A percentile compares a stretch with the other conserved stretches of the same genome.
phyloP scores from a whole-genome alignment of 805 yeast species.

The Yarrowia porcina region DNA sequence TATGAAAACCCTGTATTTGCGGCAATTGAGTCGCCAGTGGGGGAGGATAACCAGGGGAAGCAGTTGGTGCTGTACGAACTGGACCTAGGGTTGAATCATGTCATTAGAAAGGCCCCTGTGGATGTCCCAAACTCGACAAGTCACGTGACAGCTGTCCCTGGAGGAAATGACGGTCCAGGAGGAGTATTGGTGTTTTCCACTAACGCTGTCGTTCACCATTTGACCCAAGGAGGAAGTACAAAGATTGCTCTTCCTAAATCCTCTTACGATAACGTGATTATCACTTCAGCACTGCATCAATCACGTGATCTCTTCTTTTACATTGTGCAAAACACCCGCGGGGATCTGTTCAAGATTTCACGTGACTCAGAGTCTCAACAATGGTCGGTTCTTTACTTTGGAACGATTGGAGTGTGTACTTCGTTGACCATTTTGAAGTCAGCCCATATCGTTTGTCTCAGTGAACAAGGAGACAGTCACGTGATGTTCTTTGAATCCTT shows the following conservation, averaged over 20 bases:
- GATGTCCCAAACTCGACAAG: slow-evolving; percentile 45
- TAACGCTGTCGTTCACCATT: not conserved
- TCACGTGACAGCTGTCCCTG: slow-evolving; percentile 65
- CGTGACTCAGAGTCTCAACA: slow-evolving; percentile 40
- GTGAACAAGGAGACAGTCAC: slow-evolving; percentile 58
- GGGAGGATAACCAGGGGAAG: slow-evolving; percentile 44
- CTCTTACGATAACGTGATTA: slow-evolving; percentile 38
- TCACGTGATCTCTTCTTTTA: slow-evolving; percentile 63
- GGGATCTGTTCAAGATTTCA: slow-evolving; percentile 72
- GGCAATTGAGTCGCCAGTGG: slow-evolving; percentile 47
- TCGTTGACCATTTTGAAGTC: slow-evolving; percentile 60
- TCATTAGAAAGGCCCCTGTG: slow-evolving; percentile 52
- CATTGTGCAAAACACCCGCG: slow-evolving; percentile 63
- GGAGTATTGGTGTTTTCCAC: slow-evolving; percentile 59
- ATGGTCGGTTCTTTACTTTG: slow-evolving; percentile 66
- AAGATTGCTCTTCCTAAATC: not conserved
- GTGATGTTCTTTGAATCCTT: slow-evolving; percentile 77
- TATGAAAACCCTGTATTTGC: slow-evolving; percentile 85
- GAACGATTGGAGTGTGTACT: slow-evolving; percentile 61
- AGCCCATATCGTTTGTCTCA: slow-evolving; percentile 71
- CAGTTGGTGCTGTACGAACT: slow-evolving; percentile 68
- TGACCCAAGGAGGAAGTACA: not conserved
- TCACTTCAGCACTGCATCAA: slow-evolving; percentile 61
- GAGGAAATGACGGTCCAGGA: slow-evolving; percentile 63
- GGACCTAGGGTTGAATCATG: slow-evolving; percentile 81